Base-by-base conservation (phyloP, 345 rosid genomes). In the Hibiscus syriacus region DNA sequence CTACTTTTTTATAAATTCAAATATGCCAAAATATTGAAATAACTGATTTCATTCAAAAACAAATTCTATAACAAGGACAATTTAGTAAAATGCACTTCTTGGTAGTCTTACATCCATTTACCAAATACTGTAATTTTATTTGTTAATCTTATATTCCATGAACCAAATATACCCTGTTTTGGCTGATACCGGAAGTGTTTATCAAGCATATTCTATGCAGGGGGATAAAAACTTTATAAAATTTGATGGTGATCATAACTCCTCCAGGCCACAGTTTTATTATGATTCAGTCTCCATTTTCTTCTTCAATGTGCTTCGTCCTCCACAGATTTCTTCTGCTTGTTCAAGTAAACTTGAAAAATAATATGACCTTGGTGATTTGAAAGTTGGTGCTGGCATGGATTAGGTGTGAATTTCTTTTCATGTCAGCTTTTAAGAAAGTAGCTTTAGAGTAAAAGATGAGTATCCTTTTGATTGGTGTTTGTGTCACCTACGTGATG, bases 171-270 rank as follows among this genome's bases (percentile, higher is more conserved):
- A 32, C 36, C 36, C 9, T 55, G 66, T 55, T 22, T 54, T 67
- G 17, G 41, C 69, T 43, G 16, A 13, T 52, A 55, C 54, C 68
- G 53, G 64, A 30, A 41, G 55, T 57, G 30, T 17, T 62, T 60
- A 55, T 50, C 46, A 5, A 3, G 38, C 23, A 58, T 66, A n/a
- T 55, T 64, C 23, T 74, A 27, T 54, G 66, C 87, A 94, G 99
- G 99, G 99, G 46, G 97, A 91, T 80, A 94, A 90, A 79, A 94
- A 94, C 72, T 74, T 94, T 72, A 89, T 94, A 72, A 89, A 85
- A 79, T 94, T 94, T 74, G 92, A 94, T 70, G 99, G 97, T 58
- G 97, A 94, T 70, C 97, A 91, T 78, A 94, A 94, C 77, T 81
- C 97, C 41, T 87, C 99, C 20, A 78, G 99, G 73, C 97, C 99